Evolutionary conservation across 2,329 filamentous ascomycete species (phyloP).

Genomic region (Phaeosphaeria sp.): DNA sequence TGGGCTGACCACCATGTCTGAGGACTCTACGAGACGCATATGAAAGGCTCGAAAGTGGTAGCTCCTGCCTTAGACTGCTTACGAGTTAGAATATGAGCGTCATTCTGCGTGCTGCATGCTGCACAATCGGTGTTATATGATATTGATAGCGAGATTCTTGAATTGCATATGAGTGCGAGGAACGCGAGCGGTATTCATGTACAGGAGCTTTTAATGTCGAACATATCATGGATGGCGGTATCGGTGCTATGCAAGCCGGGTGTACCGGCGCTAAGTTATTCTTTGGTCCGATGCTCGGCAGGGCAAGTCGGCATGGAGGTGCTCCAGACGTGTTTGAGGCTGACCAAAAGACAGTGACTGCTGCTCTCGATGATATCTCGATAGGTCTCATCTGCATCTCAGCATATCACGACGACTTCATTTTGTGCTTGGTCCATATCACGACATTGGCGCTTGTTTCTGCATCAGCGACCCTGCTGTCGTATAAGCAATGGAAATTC

Average conservation of each 20-base stretch:
- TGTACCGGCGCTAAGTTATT: not conserved
- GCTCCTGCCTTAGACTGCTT: conserved; percentile 3
- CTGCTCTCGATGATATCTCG: not conserved
- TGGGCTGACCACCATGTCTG: conserved; percentile 6
- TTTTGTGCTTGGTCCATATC: not conserved
- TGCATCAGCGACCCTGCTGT: not conserved
- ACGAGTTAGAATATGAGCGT: not conserved
- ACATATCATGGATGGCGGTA: not conserved
- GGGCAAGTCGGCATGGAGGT: not conserved
- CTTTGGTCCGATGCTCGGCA: not conserved
- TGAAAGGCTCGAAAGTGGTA: conserved; percentile 11
- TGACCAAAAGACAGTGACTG: not conserved
- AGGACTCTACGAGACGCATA: conserved; percentile 5
- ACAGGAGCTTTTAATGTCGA: not conserved
- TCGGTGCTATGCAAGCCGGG: not conserved
- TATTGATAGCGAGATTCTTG: not conserved
- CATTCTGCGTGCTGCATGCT: not conserved
- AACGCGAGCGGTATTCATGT: not conserved
- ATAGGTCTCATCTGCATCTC: not conserved
- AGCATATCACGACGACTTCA: not conserved
- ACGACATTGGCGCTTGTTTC: not conserved
- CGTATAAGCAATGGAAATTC: not conserved
- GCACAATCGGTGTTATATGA: not conserved
- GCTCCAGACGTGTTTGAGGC: not conserved
- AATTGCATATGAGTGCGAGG: not conserved